These are phyloP conservation scores for Rhodofomes roseus DNA, from an alignment of 1,284 basidiomycete species.

Conservation along the genomic window DNA sequence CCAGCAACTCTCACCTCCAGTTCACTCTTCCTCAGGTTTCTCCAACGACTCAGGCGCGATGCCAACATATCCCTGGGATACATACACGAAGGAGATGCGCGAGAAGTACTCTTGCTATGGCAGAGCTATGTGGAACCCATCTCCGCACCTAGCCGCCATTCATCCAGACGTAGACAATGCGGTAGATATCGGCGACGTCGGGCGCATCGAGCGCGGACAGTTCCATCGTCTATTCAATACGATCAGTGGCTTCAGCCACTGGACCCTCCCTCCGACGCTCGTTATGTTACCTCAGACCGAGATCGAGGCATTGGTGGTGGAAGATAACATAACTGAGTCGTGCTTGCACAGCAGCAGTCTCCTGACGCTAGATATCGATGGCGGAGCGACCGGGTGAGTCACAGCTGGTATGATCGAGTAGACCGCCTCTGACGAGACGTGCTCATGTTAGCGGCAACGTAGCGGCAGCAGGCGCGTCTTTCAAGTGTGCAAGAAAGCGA, in stretches of 20 bases:
- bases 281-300: neutral
- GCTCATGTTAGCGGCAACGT: neutral
- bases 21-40: too few relatives aligned
- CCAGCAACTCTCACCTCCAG: too few relatives aligned
- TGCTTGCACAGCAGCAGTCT: neutral
- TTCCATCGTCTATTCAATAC: neutral
- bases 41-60: neutral
- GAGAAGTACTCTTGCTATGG: neutral
- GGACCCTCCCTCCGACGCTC: neutral
- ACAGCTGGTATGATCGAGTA: neutral
- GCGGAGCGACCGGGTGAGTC: neutral
- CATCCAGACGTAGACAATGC: neutral
- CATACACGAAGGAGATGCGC: neutral
- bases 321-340: neutral
- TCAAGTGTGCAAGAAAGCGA: neutral
- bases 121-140: neutral
- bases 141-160: neutral
- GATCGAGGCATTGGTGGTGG: neutral
- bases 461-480: neutral
- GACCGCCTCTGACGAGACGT: neutral
- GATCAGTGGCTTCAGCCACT: neutral
- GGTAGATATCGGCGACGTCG: neutral
- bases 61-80: neutral
- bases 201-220: neutral
- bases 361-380: neutral